Conservation (phyloP, 176 grass and related monocot genomes). For the Phragmites australis region DNA sequence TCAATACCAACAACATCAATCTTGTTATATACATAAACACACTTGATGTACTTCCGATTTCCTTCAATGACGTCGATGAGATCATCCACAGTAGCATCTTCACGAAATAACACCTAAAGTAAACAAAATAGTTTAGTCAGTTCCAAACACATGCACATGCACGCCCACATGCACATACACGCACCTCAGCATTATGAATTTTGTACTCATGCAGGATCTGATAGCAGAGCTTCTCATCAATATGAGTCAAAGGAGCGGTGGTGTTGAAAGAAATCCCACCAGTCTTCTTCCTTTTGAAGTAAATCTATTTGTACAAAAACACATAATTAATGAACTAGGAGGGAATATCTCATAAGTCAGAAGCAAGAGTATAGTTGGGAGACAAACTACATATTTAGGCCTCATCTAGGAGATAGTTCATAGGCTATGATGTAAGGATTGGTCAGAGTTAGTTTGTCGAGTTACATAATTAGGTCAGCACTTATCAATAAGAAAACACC, state of each 20-base stretch:
- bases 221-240: constrained; percentile 99
- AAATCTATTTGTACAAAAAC: constrained; percentile 62
- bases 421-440: background rate
- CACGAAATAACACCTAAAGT: constrained; percentile 85
- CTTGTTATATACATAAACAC: constrained; percentile 99
- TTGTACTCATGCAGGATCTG: constrained; percentile 98
- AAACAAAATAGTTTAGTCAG: constrained; percentile 31
- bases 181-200: constrained; percentile 97
- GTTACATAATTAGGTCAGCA: constrained; percentile 10
- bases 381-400: constrained; percentile 10
- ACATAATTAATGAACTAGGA: constrained; percentile 1
- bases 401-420: constrained; percentile 7
- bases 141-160: constrained; percentile 3
- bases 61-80: constrained; percentile 97
- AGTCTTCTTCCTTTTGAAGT: constrained; percentile 99
- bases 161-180: background rate
- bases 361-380: background rate
- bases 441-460: constrained; percentile 9
- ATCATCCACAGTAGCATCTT: constrained; percentile 98
- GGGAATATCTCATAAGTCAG: background rate
- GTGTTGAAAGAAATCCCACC: constrained; percentile 98
- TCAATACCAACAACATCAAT: constrained; percentile 99
- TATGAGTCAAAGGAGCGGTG: constrained; percentile 71
- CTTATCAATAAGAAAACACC: background rate
- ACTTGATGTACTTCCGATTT: constrained; percentile 98